Evolutionary conservation across 2,329 filamentous ascomycete genomes (phyloP).

Genomic region (Trichoderma oligosporum): DNA sequence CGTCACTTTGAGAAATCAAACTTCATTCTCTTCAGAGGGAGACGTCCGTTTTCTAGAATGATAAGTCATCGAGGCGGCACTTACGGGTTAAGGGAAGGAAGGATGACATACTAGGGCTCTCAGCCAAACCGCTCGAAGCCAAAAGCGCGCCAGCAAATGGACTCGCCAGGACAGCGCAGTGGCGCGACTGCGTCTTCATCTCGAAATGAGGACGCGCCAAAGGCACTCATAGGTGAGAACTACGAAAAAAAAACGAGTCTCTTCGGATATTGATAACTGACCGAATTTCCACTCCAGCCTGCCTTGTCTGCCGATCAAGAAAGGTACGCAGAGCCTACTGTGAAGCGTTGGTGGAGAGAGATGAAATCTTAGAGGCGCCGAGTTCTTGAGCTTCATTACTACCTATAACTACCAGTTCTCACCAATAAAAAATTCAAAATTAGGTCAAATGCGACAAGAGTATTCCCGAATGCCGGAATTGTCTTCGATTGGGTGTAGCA

Average conservation of each 20-base stretch:
- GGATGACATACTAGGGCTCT: constrained; percentile 2
- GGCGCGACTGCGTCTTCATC: constrained; percentile 4
- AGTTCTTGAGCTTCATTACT: not conserved
- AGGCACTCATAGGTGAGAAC: constrained; percentile 13
- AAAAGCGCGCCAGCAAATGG: constrained; percentile 8
- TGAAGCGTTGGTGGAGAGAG: not conserved
- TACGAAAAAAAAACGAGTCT: not conserved
- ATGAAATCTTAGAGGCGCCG: not conserved
- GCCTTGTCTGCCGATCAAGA: constrained; percentile 21
- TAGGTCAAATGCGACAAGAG: constrained; percentile 29
- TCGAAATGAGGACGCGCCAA: constrained; percentile 5
- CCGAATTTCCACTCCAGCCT: constrained; percentile 13
- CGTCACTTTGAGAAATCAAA: not conserved
- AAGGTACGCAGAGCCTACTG: constrained; percentile 17
- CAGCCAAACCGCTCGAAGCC: not conserved
- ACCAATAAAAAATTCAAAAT: not conserved
- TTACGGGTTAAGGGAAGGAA: not conserved
- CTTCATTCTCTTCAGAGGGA: not conserved
- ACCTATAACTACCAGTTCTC: not conserved
- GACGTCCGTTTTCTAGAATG: not conserved
- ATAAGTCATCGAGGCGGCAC: not conserved
- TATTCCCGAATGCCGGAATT: constrained; percentile 22
- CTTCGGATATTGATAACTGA: not conserved
- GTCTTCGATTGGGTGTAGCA: constrained; percentile 26
- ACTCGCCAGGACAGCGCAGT: not conserved